Conservation (phyloP, 2,329 filamentous ascomycete species). For the Colletotrichum incanum region DNA sequence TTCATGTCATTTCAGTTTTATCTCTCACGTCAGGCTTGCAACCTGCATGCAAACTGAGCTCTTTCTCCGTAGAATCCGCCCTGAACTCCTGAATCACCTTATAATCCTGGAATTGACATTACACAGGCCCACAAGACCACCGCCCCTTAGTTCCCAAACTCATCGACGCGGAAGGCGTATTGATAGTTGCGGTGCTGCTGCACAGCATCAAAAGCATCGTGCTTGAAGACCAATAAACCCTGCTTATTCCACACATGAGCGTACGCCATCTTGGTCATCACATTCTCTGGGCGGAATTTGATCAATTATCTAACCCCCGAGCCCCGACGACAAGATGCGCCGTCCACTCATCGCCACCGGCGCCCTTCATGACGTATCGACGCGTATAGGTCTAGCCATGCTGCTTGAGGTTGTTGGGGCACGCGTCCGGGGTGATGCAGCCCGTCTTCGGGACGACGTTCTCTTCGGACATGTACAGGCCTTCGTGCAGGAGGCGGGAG, state of each 20-base stretch:
- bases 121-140: background rate
- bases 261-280: background rate
- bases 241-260: background rate
- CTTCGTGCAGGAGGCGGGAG: background rate
- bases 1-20: background rate
- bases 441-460: background rate
- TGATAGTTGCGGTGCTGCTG: background rate
- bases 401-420: background rate
- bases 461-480: background rate
- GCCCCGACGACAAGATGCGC: conserved; percentile 18
- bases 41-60: background rate
- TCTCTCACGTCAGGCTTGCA: background rate
- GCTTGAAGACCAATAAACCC: background rate
- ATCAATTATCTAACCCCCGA: background rate
- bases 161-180: background rate
- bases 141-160: background rate
- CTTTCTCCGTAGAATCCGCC: background rate
- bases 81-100: background rate
- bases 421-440: background rate
- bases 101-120: background rate
- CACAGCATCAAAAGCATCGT: background rate
- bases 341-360: background rate
- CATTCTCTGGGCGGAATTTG: background rate
- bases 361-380: background rate
- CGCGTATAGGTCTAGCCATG: conserved; percentile 10